Percentiles rank a stretch among this genome's conserved stretches.
Evolutionary conservation across 2,329 filamentous ascomycete species (phyloP).

Genomic region (Sclerotinia sclerotiorum): DNA sequence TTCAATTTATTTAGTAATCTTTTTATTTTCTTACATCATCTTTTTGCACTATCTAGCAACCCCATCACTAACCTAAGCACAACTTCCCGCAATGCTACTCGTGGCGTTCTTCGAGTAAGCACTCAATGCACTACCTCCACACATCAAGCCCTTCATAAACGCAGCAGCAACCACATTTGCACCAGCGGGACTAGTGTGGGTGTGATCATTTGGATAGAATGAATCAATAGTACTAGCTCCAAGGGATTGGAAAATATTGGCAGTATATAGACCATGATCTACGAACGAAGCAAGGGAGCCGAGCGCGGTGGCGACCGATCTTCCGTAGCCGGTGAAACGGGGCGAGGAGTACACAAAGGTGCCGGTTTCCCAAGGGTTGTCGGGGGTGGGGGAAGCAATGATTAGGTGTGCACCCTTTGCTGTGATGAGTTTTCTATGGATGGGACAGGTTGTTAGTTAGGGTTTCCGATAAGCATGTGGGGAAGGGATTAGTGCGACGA

Average conservation of each 20-base stretch:
- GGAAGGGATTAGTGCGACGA: too few species aligned
- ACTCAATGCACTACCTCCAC: slow-evolving; percentile 31
- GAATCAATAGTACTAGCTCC: slow-evolving; percentile 50
- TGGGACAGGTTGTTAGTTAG: slow-evolving; percentile 27
- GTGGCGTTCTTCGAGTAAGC: slow-evolving; percentile 36
- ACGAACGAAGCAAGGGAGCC: slow-evolving; percentile 50
- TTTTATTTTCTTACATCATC: too few species aligned
- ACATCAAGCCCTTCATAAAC: slow-evolving; percentile 54
- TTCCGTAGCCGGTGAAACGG: slow-evolving; percentile 58
- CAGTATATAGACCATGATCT: slow-evolving; percentile 57
- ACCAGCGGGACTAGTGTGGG: slow-evolving; percentile 57
- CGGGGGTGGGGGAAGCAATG: slow-evolving; percentile 59
- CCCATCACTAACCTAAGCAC: slow-evolving; percentile 25
- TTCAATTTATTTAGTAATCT: too few species aligned
- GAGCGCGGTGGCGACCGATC: slow-evolving; percentile 45
- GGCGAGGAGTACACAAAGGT: slow-evolving; percentile 47
- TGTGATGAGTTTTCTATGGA: slow-evolving; percentile 35
- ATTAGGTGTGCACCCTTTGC: slow-evolving; percentile 61
- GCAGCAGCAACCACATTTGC: slow-evolving; percentile 50
- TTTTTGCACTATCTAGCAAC: background rate
- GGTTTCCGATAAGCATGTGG: too few species aligned
- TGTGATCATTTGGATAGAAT: slow-evolving; percentile 58
- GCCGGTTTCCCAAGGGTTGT: slow-evolving; percentile 62
- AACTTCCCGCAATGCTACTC: slow-evolving; percentile 33
- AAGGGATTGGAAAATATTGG: slow-evolving; percentile 50